Evolutionary conservation across 2,329 filamentous ascomycete species (phyloP).

Genomic region (Arthrobotrys iridis): DNA sequence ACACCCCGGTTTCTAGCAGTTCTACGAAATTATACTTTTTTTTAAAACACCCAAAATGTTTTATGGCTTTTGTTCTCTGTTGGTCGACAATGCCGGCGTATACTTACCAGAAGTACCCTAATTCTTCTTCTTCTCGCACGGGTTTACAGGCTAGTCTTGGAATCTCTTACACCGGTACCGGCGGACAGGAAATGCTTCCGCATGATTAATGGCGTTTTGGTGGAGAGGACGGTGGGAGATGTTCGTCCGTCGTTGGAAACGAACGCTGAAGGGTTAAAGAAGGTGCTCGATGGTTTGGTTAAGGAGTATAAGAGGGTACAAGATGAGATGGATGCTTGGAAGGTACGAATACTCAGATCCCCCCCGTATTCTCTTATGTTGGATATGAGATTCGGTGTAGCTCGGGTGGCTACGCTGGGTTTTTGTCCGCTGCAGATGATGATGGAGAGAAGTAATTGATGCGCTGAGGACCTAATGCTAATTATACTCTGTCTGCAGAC

Average conservation of each 20-base stretch:
- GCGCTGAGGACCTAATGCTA: conserved; percentile 23
- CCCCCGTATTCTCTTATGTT: not conserved
- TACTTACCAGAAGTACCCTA: not conserved
- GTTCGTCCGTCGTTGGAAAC: conserved; percentile 90
- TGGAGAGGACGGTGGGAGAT: conserved; percentile 92
- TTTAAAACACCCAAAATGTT: too few relatives aligned
- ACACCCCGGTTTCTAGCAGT: too few relatives aligned
- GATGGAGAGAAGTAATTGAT: not conserved
- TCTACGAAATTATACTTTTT: too few relatives aligned
- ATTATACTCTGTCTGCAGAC: conserved; percentile 68
- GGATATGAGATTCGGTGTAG: conserved; percentile 1
- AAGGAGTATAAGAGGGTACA: conserved; percentile 98
- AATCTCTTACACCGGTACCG: conserved; percentile 84
- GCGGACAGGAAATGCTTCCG: conserved; percentile 95
- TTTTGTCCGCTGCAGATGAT: not conserved
- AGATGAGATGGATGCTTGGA: conserved; percentile 96
- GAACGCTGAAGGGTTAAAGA: conserved; percentile 91
- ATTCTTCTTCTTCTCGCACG: not conserved
- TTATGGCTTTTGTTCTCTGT: too few relatives aligned
- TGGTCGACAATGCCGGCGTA: not conserved
- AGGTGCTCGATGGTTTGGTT: conserved; percentile 90
- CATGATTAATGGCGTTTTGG: conserved; percentile 95
- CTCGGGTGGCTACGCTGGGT: not conserved
- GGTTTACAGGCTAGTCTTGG: conserved; percentile 80
- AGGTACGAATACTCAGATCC: conserved; percentile 70